Percentiles rank a stretch among this genome's conserved stretches.
These are phyloP conservation scores for Nissolia schottii DNA, from an alignment of 306 rosid species.

Conservation along the genomic window DNA sequence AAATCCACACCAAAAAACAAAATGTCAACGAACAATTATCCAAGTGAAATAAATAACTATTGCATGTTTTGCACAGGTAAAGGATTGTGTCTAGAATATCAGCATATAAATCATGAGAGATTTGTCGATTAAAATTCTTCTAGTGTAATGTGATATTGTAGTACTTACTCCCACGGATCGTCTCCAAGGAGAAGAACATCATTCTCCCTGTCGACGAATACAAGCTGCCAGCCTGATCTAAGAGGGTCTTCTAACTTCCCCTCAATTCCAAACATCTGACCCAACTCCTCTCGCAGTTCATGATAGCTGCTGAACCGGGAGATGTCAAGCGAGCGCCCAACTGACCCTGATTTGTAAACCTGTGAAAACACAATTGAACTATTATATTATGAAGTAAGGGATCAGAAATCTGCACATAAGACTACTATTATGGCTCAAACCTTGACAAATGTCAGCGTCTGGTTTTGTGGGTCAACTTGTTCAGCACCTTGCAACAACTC, in stretches of 20 bases:
- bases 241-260: constrained; percentile 84
- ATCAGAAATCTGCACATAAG: constrained; percentile 5
- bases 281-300: constrained; percentile 89
- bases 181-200: constrained; percentile 97
- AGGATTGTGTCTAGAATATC: background rate
- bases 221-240: constrained; percentile 99
- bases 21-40: constrained; percentile 13
- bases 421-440: constrained; percentile 25
- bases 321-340: constrained; percentile 90
- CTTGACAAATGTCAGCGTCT: constrained; percentile 70
- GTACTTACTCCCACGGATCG: constrained; percentile 93
- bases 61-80: background rate
- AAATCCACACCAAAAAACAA: constrained; percentile 8
- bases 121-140: background rate
- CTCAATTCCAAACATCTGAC: constrained; percentile 89
- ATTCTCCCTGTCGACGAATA: constrained; percentile 95
- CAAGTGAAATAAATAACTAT: constrained; percentile 3
- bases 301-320: constrained; percentile 89
- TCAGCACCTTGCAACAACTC: constrained; percentile 66
- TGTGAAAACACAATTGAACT: constrained; percentile 35
- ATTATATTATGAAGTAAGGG: background rate
- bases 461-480: constrained; percentile 59
- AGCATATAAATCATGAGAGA: background rate
- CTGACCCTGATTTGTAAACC: constrained; percentile 84
- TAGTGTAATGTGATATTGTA: constrained; percentile 12